Evolutionary conservation across 139 green algal genomes (phyloP), one percentile per base, ranked within the genome.

Genomic region (Mesotaenium endlicherianum): DNA sequence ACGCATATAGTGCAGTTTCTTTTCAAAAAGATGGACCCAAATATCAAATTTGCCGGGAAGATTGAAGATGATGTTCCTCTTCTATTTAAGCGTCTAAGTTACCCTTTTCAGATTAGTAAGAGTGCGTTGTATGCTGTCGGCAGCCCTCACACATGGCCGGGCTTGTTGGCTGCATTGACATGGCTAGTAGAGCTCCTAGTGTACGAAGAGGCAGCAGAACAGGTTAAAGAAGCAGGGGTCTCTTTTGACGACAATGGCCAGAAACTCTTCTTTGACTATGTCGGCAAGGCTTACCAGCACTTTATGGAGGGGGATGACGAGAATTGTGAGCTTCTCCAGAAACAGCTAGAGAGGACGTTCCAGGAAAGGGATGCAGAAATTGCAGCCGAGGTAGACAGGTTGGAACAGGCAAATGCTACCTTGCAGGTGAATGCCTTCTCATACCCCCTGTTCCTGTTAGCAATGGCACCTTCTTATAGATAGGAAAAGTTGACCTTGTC

Each of bases 51-150:
- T 0, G 91, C 91, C 47, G 89, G 89, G 69, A 97, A 97, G 57
- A 75, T 91, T 11, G 87, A 91, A 60, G 87, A 91, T 5, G 87
- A 91, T 49, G 81, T 91, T 2, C 94, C 94, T 2, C 64, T 88
- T 31, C 86, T 98, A 41, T 98, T 96, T 90, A 98, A 98, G 90
- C 92, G 94, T 38, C 89, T 98, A 26, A 89, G 91, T 49, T 98
- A 98, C 86, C 95, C 95, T 3, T 98, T 98, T 77, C 87, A 91
- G 44, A 95, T 98, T 88, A 93, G 80, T 88, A 98, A 98, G 81
- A 93, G 80, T 44, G 93, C 93, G 26, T 86, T 98, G 64, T 95
- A 93, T 70, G 93, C 95, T 0, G 94, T 98, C 1, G 95, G 95
- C 72, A 94, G 86, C 77, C 93, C 95, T 0, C 94, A 98, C 89